These are phyloP conservation scores for Diaporthe nobilis DNA, from an alignment of 2,329 filamentous ascomycete species.

Conservation along the genomic window DNA sequence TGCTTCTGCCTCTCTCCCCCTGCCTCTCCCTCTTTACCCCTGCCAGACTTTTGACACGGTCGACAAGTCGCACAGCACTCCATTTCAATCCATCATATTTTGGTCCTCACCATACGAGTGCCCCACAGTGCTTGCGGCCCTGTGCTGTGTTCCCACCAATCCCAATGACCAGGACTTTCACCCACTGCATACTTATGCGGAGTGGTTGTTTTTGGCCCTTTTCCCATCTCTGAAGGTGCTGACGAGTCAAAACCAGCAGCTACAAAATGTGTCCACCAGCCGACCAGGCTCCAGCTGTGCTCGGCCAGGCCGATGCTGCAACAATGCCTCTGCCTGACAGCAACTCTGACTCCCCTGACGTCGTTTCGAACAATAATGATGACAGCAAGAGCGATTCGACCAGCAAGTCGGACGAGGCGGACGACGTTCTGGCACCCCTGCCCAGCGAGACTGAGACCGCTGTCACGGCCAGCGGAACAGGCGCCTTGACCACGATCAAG, in stretches of 20 bases:
- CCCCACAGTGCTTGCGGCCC: not conserved
- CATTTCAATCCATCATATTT: not conserved
- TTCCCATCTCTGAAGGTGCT: not conserved
- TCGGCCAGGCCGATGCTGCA: not conserved
- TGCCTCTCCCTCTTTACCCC: not conserved
- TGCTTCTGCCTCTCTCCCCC: not conserved
- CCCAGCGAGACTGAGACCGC: not conserved
- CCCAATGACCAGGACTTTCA: not conserved
- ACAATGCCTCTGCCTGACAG: conserved; percentile 31
- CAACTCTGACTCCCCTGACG: not conserved
- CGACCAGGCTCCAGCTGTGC: conserved; percentile 11
- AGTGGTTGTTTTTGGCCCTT: too few relatives aligned
- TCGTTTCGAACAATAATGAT: not conserved
- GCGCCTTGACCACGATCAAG: not conserved
- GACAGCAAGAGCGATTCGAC: not conserved
- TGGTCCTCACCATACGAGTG: not conserved
- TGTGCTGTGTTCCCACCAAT: not conserved
- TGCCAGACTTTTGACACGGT: too few relatives aligned
- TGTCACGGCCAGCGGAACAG: not conserved
- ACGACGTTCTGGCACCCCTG: not conserved
- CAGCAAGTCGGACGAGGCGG: not conserved
- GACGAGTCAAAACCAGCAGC: not conserved
- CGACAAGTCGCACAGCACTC: not conserved
- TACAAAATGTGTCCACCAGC: not conserved
- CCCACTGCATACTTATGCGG: too few relatives aligned